Conservation (phyloP, 1,139 yeast genomes). For the Geotrichum klebahnii region DNA sequence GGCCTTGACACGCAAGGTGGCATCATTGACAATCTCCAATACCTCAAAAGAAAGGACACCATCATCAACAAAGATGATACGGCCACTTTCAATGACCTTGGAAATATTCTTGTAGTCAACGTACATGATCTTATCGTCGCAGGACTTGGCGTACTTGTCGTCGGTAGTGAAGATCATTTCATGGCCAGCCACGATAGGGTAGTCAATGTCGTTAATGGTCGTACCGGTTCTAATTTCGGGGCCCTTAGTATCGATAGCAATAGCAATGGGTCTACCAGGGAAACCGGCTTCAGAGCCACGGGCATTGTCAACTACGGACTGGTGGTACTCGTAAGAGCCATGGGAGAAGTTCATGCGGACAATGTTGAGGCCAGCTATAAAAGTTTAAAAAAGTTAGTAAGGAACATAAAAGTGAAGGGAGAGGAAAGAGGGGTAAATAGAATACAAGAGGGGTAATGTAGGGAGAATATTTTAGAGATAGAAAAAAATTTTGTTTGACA, state of each 20-base stretch:
- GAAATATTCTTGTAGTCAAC: slow-evolving; percentile 94
- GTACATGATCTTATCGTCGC: slow-evolving; percentile 78
- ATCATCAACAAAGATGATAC: slow-evolving; percentile 89
- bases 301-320: slow-evolving; percentile 91
- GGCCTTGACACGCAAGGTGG: slow-evolving; percentile 79
- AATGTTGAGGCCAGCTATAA: slow-evolving; percentile 94
- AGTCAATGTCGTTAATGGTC: slow-evolving; percentile 73
- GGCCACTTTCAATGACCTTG: slow-evolving; percentile 83
- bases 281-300: slow-evolving; percentile 86
- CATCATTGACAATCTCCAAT: slow-evolving; percentile 67
- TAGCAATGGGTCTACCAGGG: slow-evolving; percentile 94
- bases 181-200: slow-evolving; percentile 77
- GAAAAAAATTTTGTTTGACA: too few species aligned
- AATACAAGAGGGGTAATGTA: too few species aligned
- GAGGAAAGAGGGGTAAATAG: too few species aligned
- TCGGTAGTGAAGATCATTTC: slow-evolving; percentile 93
- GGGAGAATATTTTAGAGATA: too few species aligned
- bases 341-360: slow-evolving; percentile 99
- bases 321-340: slow-evolving; percentile 96
- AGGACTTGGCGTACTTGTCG: slow-evolving; percentile 64
- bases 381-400: too few species aligned
- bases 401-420: too few species aligned
- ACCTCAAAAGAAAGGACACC: slow-evolving; percentile 97
- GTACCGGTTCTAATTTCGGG: slow-evolving; percentile 99
- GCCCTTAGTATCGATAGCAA: slow-evolving; percentile 98